Evolutionary conservation across 2,329 filamentous ascomycete species (phyloP).

Genomic region (Fusarium lyarnte): DNA sequence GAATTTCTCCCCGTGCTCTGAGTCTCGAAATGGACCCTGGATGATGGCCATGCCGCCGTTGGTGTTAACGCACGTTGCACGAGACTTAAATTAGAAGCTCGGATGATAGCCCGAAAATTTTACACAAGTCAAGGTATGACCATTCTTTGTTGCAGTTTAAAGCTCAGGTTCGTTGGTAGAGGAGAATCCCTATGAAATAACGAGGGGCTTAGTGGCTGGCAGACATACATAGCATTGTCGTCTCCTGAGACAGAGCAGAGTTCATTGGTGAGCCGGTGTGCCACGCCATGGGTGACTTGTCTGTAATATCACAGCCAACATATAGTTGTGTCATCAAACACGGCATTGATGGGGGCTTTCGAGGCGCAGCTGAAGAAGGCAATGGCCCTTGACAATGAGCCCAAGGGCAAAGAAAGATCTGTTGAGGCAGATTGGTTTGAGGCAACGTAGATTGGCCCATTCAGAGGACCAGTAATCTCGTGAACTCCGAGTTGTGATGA

Average conservation of each 20-base stretch:
- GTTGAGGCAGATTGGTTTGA: not conserved
- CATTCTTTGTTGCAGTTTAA: not conserved
- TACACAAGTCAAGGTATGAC: not conserved
- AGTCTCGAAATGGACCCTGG: constrained; percentile 8
- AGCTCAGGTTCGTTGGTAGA: not conserved
- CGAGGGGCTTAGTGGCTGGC: not conserved
- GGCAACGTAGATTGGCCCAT: constrained; percentile 31
- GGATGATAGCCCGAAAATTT: constrained; percentile 10
- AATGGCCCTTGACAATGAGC: constrained; percentile 2
- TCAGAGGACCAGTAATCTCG: constrained; percentile 20
- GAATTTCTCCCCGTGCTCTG: not conserved
- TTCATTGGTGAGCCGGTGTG: constrained; percentile 15
- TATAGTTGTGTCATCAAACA: constrained; percentile 13
- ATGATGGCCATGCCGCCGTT: not conserved
- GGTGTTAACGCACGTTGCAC: not conserved
- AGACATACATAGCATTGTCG: constrained; percentile 8
- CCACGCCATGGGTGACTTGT: constrained; percentile 16
- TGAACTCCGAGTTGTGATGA: constrained; percentile 21
- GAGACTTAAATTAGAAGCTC: constrained; percentile 18
- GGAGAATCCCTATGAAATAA: not conserved
- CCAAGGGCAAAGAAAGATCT: constrained; percentile 6
- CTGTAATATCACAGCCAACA: constrained; percentile 9
- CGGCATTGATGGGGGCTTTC: constrained; percentile 29
- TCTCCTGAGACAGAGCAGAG: constrained; percentile 16
- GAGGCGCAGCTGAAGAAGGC: constrained; percentile 21